phyloP scores from a whole-genome alignment of 2,329 filamentous ascomycete genomes.

The Sclerotinia glacialis region DNA sequence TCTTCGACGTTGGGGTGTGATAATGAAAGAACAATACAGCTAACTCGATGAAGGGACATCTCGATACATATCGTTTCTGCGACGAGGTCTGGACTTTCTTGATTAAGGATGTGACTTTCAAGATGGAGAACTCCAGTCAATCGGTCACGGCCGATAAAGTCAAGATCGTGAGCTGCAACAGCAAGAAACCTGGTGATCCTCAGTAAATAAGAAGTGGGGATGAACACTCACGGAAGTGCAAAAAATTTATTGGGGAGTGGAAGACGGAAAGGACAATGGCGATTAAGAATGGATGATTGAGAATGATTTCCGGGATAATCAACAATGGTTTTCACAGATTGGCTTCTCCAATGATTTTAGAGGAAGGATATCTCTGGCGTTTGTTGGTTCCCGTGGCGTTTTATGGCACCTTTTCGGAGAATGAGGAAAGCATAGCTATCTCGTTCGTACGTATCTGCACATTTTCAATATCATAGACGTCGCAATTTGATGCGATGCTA shows the following conservation, averaged over 20 bases:
- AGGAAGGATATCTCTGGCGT: conserved; percentile 14
- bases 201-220: conserved; percentile 33
- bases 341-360: conserved; percentile 3
- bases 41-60: conserved; percentile 66
- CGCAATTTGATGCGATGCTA: conserved; percentile 11
- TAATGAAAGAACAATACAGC: conserved; percentile 21
- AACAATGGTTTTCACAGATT: conserved; percentile 6
- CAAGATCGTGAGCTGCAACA: conserved; percentile 98
- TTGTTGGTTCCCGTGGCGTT: conserved; percentile 9
- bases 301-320: neutral
- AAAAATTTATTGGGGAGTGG: neutral
- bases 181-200: conserved; percentile 68
- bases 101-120: conserved; percentile 98
- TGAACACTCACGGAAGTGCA: neutral
- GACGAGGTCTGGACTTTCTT: conserved; percentile 99
- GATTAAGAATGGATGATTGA: neutral
- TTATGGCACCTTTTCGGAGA: neutral
- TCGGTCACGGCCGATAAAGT: conserved; percentile 83
- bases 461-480: neutral
- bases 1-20: neutral
- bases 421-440: conserved; percentile 1
- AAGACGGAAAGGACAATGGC: neutral
- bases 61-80: conserved; percentile 98
- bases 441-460: neutral
- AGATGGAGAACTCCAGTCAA: conserved; percentile 75